phyloP scores from a whole-genome alignment of 495 filamentous ascomycete genomes.

The Staphylotrichum longicolle region DNA sequence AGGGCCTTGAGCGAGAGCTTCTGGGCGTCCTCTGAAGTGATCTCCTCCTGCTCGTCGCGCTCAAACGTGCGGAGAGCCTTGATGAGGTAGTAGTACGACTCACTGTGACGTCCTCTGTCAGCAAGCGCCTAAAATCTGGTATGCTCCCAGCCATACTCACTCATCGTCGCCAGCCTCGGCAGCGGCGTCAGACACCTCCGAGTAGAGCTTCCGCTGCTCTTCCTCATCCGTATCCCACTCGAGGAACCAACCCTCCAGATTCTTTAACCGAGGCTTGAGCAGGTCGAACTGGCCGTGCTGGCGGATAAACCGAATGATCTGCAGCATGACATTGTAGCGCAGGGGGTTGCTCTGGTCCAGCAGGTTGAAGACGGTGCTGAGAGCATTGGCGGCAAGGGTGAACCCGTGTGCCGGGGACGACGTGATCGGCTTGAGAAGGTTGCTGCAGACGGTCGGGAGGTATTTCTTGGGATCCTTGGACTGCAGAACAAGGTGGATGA shows the following conservation, averaged over 20 bases:
- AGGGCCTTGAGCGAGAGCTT: conserved; percentile 80
- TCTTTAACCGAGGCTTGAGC: conserved; percentile 72
- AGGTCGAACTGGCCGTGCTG: conserved; percentile 70
- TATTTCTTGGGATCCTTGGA: conserved; percentile 77
- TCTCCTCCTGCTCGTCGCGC: conserved; percentile 55
- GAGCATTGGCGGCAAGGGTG: conserved; percentile 77
- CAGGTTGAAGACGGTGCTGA: conserved; percentile 97
- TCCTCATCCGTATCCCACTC: conserved; percentile 81
- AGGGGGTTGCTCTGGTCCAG: conserved; percentile 68
- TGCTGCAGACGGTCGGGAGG: conserved; percentile 80
- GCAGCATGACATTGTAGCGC: conserved; percentile 84
- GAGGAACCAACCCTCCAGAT: conserved; percentile 74
- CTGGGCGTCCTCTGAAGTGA: conserved; percentile 67
- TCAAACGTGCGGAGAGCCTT: conserved; percentile 82
- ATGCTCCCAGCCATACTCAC: conserved; percentile 39
- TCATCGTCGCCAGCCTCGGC: conserved; percentile 72
- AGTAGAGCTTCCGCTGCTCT: conserved; percentile 75
- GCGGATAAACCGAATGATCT: conserved; percentile 77
- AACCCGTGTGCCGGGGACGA: conserved; percentile 81
- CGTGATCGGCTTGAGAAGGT: conserved; percentile 80
- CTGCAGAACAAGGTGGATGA: conserved; percentile 87
- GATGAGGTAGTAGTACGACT: conserved; percentile 78
- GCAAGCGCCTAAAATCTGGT: not conserved
- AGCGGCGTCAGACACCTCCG: conserved; percentile 74
- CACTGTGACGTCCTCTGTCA: conserved; percentile 35